These are phyloP conservation scores for Podospora appendiculata DNA, from an alignment of 495 filamentous ascomycete species.

Conservation along the genomic window DNA sequence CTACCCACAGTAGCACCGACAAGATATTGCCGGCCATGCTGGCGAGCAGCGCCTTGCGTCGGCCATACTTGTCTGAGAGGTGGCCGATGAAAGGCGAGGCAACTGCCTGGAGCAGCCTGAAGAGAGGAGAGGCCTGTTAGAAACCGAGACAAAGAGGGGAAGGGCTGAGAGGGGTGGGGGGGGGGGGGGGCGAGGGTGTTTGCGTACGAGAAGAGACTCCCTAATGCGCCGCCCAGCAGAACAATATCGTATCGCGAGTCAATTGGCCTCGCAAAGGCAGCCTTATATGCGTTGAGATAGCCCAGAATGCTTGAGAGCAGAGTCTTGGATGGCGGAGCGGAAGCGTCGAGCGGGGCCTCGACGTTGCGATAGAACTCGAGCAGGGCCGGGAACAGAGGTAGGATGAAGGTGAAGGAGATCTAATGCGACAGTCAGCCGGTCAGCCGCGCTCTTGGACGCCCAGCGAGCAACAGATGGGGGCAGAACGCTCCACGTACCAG, in stretches of 20 bases:
- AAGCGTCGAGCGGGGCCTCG: constrained; percentile 49
- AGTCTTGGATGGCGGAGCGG: constrained; percentile 40
- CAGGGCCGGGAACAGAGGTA: constrained; percentile 89
- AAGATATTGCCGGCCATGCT: constrained; percentile 93
- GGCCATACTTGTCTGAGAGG: constrained; percentile 82
- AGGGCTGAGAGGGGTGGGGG: not conserved
- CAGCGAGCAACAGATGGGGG: constrained; percentile 13
- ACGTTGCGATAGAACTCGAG: constrained; percentile 86
- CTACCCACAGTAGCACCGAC: constrained; percentile 89
- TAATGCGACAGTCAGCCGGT: constrained; percentile 14
- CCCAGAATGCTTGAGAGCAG: constrained; percentile 70
- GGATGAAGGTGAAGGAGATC: constrained; percentile 78
- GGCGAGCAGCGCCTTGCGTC: constrained; percentile 78
- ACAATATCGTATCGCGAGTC: constrained; percentile 96
- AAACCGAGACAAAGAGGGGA: not conserved
- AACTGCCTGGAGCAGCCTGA: constrained; percentile 72
- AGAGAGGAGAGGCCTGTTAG: not conserved
- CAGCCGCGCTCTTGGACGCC: not conserved
- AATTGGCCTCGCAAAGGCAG: constrained; percentile 85
- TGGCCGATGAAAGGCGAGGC: constrained; percentile 87
- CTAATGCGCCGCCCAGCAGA: constrained; percentile 87
- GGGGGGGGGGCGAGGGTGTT: not conserved
- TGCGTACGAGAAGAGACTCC: constrained; percentile 72
- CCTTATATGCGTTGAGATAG: constrained; percentile 92
- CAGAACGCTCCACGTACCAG: constrained; percentile 28